These are phyloP conservation scores for Casuarina cunninghamiana DNA, from an alignment of 306 rosid genomes.

Conservation along the genomic window DNA sequence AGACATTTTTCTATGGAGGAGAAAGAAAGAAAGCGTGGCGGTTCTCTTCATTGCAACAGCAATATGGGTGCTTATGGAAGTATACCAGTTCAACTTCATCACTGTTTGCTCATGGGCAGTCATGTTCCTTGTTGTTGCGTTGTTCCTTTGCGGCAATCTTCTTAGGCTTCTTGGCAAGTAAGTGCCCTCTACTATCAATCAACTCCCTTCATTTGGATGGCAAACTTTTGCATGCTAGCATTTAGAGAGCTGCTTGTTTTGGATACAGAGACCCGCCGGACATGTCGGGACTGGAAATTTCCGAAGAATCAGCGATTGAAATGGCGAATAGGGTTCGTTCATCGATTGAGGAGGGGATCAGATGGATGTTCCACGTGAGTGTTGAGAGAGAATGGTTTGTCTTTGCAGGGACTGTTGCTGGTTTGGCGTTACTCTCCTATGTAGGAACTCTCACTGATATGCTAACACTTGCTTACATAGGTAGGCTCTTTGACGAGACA, in stretches of 20 bases:
- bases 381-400: conserved; percentile 40
- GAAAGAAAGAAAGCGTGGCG: conserved; percentile 34
- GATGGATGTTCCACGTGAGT: conserved; percentile 41
- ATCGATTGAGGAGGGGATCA: conserved; percentile 46
- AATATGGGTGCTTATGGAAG: conserved; percentile 55
- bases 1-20: conserved; percentile 57
- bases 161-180: conserved; percentile 57
- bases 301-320: conserved; percentile 33
- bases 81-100: conserved; percentile 50
- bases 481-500: conserved; percentile 19
- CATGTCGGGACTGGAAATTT: conserved; percentile 34
- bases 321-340: conserved; percentile 26
- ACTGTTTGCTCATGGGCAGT: conserved; percentile 53
- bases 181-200: conserved; percentile 1
- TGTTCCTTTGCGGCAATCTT: conserved; percentile 59
- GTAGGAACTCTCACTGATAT: conserved; percentile 43
- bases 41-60: conserved; percentile 46
- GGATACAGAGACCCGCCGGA: conserved; percentile 44
- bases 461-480: conserved; percentile 45
- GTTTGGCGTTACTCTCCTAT: conserved; percentile 45
- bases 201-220: too few relatives aligned
- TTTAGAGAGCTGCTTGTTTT: neutral
- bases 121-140: conserved; percentile 37
- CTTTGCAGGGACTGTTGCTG: conserved; percentile 39
- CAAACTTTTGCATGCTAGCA: neutral